phyloP scores from a whole-genome alignment of 2,329 filamentous ascomycete species.

The Chalara sp. region DNA sequence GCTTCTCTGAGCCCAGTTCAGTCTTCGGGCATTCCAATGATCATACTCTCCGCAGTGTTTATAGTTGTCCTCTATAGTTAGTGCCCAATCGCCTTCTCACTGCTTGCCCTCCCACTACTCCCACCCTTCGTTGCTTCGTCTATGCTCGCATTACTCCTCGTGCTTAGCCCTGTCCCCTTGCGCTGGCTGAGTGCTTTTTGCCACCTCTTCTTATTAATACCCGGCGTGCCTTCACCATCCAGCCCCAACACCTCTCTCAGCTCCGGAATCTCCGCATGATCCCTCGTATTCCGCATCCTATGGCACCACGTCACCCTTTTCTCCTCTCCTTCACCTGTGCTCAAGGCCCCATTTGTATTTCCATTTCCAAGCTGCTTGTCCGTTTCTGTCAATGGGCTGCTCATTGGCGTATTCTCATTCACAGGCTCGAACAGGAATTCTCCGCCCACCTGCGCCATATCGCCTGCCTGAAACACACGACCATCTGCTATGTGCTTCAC shows the following conservation, averaged over 20 bases:
- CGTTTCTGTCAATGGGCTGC: constrained; percentile 6
- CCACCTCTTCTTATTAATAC: constrained; percentile 38
- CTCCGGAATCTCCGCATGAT: constrained; percentile 67
- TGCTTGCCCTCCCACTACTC: not conserved
- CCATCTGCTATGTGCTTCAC: constrained; percentile 33
- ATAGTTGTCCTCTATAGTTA: too few relatives aligned
- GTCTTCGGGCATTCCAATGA: too few relatives aligned
- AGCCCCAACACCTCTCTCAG: constrained; percentile 57
- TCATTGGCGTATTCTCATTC: constrained; percentile 13
- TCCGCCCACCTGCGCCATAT: constrained; percentile 44
- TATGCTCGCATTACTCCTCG: constrained; percentile 10
- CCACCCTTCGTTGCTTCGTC: not conserved
- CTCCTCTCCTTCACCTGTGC: constrained; percentile 31
- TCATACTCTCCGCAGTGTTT: too few relatives aligned
- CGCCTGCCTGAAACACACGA: constrained; percentile 41
- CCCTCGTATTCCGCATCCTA: constrained; percentile 71
- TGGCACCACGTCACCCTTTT: constrained; percentile 73
- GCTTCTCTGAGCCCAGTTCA: too few relatives aligned
- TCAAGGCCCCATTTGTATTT: constrained; percentile 9
- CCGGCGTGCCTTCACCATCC: constrained; percentile 33
- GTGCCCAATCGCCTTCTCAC: not conserved
- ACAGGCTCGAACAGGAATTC: constrained; percentile 30
- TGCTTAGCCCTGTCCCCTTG: constrained; percentile 46
- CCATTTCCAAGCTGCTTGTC: constrained; percentile 8
- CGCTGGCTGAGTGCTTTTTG: constrained; percentile 37